phyloP scores from a whole-genome alignment of 805 yeast species.

The Ogataea wickerhamii region DNA sequence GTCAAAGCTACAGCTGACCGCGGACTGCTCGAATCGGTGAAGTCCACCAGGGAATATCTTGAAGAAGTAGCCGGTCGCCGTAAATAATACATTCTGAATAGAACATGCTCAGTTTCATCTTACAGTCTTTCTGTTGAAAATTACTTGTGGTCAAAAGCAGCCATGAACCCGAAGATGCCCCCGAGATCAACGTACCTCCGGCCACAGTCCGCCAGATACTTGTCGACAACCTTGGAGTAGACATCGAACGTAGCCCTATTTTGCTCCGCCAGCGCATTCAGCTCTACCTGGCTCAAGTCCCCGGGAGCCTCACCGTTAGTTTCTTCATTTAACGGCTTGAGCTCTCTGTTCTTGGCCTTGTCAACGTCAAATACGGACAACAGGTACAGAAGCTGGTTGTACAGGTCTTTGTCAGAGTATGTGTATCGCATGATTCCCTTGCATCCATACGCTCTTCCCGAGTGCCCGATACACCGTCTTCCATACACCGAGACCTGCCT shows the following conservation, averaged over 20 bases:
- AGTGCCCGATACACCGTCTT: slow-evolving; percentile 68
- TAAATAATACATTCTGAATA: not conserved
- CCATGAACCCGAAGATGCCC: slow-evolving; percentile 51
- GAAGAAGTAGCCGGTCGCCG: not conserved
- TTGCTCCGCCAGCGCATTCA: slow-evolving; percentile 75
- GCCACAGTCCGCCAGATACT: slow-evolving; percentile 77
- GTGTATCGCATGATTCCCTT: slow-evolving; percentile 79
- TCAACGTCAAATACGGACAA: slow-evolving; percentile 78
- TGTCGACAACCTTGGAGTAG: slow-evolving; percentile 58
- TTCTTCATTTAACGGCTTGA: slow-evolving; percentile 41
- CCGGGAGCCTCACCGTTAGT: slow-evolving; percentile 19
- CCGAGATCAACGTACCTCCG: slow-evolving; percentile 87
- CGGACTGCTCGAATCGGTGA: slow-evolving; percentile 5
- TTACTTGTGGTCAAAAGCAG: slow-evolving; percentile 15
- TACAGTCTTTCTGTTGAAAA: too few relatives aligned
- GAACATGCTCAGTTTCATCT: not conserved
- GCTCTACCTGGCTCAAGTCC: slow-evolving; percentile 44
- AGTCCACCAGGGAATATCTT: slow-evolving; percentile 1
- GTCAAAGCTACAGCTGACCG: slow-evolving; percentile 3
- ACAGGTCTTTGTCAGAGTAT: slow-evolving; percentile 75
- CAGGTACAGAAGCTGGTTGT: slow-evolving; percentile 80
- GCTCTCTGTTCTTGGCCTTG: slow-evolving; percentile 55
- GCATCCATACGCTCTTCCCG: slow-evolving; percentile 59
- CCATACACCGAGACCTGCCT: slow-evolving; percentile 90
- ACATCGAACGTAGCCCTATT: slow-evolving; percentile 58